phyloP scores from a whole-genome alignment of 805 yeast genomes.

The Millerozyma miso region DNA sequence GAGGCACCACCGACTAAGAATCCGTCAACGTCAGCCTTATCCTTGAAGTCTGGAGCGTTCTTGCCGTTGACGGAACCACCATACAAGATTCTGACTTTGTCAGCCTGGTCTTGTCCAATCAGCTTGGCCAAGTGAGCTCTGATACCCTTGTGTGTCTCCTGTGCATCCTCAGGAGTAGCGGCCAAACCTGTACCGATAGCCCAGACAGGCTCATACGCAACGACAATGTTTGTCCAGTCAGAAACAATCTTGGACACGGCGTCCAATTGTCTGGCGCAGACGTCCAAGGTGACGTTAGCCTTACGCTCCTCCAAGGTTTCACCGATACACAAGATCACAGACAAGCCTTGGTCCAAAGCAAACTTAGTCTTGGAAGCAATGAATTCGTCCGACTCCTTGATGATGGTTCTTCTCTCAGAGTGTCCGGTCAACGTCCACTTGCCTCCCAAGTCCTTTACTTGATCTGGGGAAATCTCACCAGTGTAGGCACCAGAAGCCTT shows the following conservation, averaged over 20 bases:
- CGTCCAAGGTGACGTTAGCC: constrained; percentile 78
- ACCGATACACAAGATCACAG: constrained; percentile 95
- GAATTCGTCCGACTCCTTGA: constrained; percentile 85
- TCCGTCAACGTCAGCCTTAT: constrained; percentile 92
- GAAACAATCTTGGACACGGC: constrained; percentile 77
- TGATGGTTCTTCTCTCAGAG: constrained; percentile 95
- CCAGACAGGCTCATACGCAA: constrained; percentile 99
- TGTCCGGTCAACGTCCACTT: constrained; percentile 96
- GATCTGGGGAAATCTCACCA: constrained; percentile 89
- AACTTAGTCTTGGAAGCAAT: constrained; percentile 92
- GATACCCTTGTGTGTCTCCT: constrained; percentile 85
- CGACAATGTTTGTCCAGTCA: constrained; percentile 90
- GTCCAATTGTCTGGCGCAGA: constrained; percentile 82
- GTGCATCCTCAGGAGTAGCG: constrained; percentile 98
- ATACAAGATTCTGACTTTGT: constrained; percentile 81
- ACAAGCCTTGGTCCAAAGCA: constrained; percentile 84
- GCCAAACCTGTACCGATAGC: constrained; percentile 99
- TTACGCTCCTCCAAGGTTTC: constrained; percentile 95
- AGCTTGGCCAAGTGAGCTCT: constrained; percentile 76
- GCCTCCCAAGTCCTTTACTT: constrained; percentile 87
- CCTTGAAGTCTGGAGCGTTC: constrained; percentile 87
- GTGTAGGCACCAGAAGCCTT: constrained; percentile 96
- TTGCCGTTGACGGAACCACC: constrained; percentile 98
- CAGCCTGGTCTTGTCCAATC: constrained; percentile 77
- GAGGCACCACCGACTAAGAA: constrained; percentile 99